Evolutionary conservation across 2,329 filamentous ascomycete species (phyloP).

Genomic region (Monosporascus sp.): DNA sequence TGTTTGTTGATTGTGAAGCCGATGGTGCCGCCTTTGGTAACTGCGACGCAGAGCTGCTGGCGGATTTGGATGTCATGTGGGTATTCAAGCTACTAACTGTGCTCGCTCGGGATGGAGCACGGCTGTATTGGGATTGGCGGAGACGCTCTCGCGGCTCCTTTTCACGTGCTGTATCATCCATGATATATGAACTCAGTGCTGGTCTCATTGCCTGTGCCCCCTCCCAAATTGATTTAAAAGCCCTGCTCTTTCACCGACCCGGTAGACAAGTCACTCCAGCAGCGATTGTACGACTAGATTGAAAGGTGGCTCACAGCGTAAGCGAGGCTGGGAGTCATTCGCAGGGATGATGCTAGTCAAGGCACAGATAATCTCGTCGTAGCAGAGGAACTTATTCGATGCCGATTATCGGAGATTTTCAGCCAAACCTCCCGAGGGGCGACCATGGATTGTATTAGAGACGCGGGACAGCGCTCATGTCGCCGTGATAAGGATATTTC

Average conservation of each 20-base stretch:
- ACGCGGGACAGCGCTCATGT: too few species aligned
- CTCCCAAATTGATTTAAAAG: neutral
- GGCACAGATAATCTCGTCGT: neutral
- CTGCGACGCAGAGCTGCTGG: constrained; percentile 37
- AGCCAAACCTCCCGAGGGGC: too few species aligned
- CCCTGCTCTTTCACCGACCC: neutral
- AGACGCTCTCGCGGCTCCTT: constrained; percentile 20
- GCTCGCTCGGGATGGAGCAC: constrained; percentile 41
- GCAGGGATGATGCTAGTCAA: neutral
- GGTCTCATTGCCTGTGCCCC: neutral
- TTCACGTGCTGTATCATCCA: constrained; percentile 17
- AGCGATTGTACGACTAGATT: neutral
- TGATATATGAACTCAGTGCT: constrained; percentile 5
- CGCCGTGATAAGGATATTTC: too few species aligned
- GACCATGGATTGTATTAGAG: too few species aligned
- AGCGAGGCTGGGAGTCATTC: neutral
- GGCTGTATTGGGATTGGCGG: constrained; percentile 25
- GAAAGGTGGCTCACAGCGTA: neutral
- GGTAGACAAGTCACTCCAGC: neutral
- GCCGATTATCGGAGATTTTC: neutral
- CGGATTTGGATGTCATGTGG: constrained; percentile 35
- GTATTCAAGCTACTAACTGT: constrained; percentile 33
- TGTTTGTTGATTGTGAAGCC: constrained; percentile 32
- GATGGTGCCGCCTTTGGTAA: constrained; percentile 31
- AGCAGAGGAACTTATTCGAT: neutral